Conservation (phyloP, 2,329 filamentous ascomycete genomes). For the Monosporascus ibericus region DNA sequence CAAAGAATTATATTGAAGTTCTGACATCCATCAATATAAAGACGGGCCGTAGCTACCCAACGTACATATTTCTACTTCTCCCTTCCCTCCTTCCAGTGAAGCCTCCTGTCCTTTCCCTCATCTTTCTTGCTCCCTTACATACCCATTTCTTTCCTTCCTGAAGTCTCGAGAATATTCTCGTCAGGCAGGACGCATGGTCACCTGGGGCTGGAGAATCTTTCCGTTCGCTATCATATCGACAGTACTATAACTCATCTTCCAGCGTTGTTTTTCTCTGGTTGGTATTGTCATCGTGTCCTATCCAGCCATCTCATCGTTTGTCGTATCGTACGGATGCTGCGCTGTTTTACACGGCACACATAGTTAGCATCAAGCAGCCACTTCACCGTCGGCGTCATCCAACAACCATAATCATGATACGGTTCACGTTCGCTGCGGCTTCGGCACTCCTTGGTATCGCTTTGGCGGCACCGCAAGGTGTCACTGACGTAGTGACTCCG, state of each 20-base stretch:
- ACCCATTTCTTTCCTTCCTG: not conserved
- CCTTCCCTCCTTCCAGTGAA: conserved; percentile 5
- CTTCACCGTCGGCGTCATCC: not conserved
- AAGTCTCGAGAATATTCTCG: conserved; percentile 3
- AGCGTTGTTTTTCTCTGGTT: conserved; percentile 1
- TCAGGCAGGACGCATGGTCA: no score
- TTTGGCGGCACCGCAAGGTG: conserved; percentile 31
- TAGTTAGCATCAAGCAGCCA: not conserved
- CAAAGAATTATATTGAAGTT: no score
- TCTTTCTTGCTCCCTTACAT: not conserved
- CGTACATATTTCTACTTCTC: not conserved
- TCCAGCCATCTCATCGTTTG: not conserved
- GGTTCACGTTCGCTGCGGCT: conserved; percentile 16
- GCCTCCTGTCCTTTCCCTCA: conserved; percentile 6
- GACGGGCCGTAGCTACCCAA: not conserved
- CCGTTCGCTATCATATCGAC: conserved; percentile 16
- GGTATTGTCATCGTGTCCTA: not conserved
- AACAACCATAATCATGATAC: conserved; percentile 20
- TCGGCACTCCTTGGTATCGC: conserved; percentile 32
- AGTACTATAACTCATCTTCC: conserved; percentile 11
- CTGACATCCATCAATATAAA: no score
- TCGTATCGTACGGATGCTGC: not conserved
- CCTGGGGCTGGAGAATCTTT: conserved; percentile 12
- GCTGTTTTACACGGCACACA: not conserved
- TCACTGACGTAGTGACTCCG: conserved; percentile 39